Base-by-base conservation (phyloP, 208 protist species). In the Balamuthia mandrillaris region DNA sequence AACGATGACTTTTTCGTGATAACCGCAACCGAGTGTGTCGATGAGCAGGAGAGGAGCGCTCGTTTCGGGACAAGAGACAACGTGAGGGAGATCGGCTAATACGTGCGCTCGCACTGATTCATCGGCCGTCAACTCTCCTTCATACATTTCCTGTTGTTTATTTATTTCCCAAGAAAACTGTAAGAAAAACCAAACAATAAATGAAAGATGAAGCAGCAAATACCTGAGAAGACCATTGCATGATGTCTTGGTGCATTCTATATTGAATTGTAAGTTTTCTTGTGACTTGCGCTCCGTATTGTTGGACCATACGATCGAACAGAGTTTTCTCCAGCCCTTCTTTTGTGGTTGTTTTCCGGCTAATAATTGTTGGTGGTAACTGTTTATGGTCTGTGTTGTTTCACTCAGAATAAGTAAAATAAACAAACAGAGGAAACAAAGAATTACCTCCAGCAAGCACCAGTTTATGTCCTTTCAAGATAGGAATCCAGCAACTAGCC, bases 401-500 rank as follows among this genome's bases (percentile, higher is more conserved):
- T 21, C 14, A 21, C 37, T 29, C 12, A 39, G 1, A 24, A 39
- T 27, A 39, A 18, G 58, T 12, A 35, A 41, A 29, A 51, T n/a
- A 5, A 49, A 39, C 3, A 37, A 24, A 42, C 35, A 6, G 12
- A 37, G 31, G 61, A 70, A 24, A 65, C 24, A 65, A 31, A 31
- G n/a, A 41, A 27, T 18, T 61, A 87, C 66, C 89, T 52, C 93
- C 93, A 10, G 91, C 92, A 16, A 95, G 60, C 5, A 95, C 49
- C 2, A 77, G 14, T 60, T 47, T 52, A 3, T 81, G 60, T 14
- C 75, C 90, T 33, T 85, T 87, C 10, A 85, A 45, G 35, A 93
- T 84, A 3, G 92, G 77, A 41, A 95, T 95, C 92, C 93, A 95
- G 49, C 84, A 92, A n/a, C 44, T 58, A 14, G 88, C 70, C 29